Evolutionary conservation across 768 basidiomycete genomes (phyloP), one percentile per base, ranked within the genome.

Genomic region (Serendipita indica): DNA sequence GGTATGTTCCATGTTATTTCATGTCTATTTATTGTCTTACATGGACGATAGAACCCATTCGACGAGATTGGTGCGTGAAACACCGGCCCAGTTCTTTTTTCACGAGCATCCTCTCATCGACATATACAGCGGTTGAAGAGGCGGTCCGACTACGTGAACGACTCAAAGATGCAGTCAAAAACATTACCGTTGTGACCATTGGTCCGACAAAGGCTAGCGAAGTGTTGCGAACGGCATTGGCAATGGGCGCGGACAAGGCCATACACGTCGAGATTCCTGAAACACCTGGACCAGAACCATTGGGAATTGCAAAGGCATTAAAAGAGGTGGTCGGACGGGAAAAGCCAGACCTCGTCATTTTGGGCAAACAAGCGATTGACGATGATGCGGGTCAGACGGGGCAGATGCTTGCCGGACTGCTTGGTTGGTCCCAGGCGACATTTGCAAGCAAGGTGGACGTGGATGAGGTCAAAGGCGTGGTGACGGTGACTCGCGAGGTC

Each of bases 281-380:
- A 58, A 71, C 74, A 3, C 75, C 76, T 5, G 69, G 82, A 0
- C 88, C 88, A 0, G 96, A 99, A 68, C 96, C 96, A 7, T 81
- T 99, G 43, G 83, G 84, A 2, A 81, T 99, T 34, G 94, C 94
- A 39, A 86, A 89, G 66, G 81, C 88, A 1, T 78, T 99, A 61
- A 78, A 78, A 37, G 85, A 83, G 2, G 64, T 92, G 65, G 84
- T 97, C 57, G 75, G 80, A 57, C 74, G 74, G 58, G 75, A 71
- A 14, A 75, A 73, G 34, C 77, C 88, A 6, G 94, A 98, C 65
- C 64, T 98, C 59, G 86, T 99, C 35, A 92, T 99, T 58, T 76
- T 97, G 72, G 96, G 96, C 2, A 99, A 99, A 72, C 96, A 99
- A 70, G 85, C 94, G 13, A 99, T 99, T 64, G 96, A 99, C 72